Percentiles rank a stretch among this genome's conserved stretches.
Conservation (phyloP, 768 basidiomycete genomes). For the Trametes punicea region DNA sequence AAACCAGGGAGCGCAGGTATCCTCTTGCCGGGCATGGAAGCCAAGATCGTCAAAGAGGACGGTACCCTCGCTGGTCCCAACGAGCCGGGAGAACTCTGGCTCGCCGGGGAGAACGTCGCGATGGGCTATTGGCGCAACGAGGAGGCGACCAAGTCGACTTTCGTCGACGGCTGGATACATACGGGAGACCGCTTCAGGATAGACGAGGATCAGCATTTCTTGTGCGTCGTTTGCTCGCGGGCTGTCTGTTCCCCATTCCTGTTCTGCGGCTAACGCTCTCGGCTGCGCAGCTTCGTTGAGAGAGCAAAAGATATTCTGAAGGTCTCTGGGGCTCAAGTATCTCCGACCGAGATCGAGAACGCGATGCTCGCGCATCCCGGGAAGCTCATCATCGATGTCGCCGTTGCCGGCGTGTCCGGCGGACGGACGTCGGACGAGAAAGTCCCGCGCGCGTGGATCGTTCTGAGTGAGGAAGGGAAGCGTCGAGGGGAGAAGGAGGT, state of each 20-base stretch:
- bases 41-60: conserved; percentile 56
- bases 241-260: no score
- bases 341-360: conserved; percentile 75
- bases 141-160: conserved; percentile 62
- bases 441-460: conserved; percentile 76
- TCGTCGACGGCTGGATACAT: conserved; percentile 64
- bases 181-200: conserved; percentile 72
- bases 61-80: conserved; percentile 49
- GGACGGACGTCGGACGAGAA: conserved; percentile 70
- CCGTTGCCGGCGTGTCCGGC: conserved; percentile 72
- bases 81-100: conserved; percentile 66
- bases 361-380: conserved; percentile 60
- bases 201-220: conserved; percentile 60
- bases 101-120: conserved; percentile 53
- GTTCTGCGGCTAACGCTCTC: no score
- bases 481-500: conserved; percentile 41
- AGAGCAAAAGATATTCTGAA: conserved; percentile 83
- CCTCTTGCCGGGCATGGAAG: conserved; percentile 62
- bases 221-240: conserved; percentile 50
- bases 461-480: conserved; percentile 56
- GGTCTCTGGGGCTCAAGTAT: conserved; percentile 76
- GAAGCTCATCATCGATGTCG: conserved; percentile 57
- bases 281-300: conserved; percentile 57
- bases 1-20: conserved; percentile 42
- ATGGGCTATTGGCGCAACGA: conserved; percentile 74